Conservation (phyloP, 345 rosid genomes). For the Syzygium aromaticum region DNA sequence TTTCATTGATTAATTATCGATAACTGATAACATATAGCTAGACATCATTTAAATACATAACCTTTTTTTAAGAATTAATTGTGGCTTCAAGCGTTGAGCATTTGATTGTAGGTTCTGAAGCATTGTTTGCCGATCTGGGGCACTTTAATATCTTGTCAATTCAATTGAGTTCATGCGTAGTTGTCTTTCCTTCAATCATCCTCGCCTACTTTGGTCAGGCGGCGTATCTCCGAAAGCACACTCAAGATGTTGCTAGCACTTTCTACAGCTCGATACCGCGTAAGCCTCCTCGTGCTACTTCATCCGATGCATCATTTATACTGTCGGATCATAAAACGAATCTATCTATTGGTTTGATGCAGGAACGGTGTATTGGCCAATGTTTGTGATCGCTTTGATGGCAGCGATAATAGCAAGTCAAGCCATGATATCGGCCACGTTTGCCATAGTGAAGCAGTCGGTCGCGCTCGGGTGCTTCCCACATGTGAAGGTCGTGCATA, state of each 20-base stretch:
- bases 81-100: background rate
- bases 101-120: slow-evolving; percentile 18
- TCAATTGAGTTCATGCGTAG: slow-evolving; percentile 11
- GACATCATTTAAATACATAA: background rate
- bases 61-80: background rate
- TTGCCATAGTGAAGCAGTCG: slow-evolving; percentile 19
- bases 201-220: slow-evolving; percentile 23
- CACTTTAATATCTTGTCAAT: slow-evolving; percentile 16
- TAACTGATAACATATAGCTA: background rate
- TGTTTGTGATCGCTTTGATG: slow-evolving; percentile 14
- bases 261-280: slow-evolving; percentile 20
- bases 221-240: slow-evolving; percentile 10
- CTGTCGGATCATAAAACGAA: background rate
- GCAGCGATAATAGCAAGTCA: slow-evolving; percentile 30
- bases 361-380: slow-evolving; percentile 26
- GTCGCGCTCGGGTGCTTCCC: slow-evolving; percentile 22
- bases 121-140: slow-evolving; percentile 32
- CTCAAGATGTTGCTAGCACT: background rate
- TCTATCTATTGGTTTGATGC: background rate
- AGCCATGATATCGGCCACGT: slow-evolving; percentile 21
- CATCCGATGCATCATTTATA: background rate
- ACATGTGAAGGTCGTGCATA: slow-evolving; percentile 20
- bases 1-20: background rate
- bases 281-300: background rate
- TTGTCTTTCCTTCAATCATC: slow-evolving; percentile 16